phyloP scores from a whole-genome alignment of 805 yeast genomes.

The Lachancea nothofagi region DNA sequence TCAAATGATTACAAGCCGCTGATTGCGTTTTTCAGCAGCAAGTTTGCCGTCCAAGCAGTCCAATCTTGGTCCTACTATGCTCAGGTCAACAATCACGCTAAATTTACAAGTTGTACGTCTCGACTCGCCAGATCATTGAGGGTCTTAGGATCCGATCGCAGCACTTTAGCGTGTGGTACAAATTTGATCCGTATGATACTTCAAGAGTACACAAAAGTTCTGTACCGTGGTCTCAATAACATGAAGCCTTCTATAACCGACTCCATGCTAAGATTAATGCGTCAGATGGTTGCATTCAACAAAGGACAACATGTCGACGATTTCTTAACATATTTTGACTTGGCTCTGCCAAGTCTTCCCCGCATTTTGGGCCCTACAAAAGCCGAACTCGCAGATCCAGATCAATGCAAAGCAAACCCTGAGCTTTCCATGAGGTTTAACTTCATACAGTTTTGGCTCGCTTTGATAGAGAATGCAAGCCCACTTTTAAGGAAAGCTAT shows the following conservation, averaged over 20 bases:
- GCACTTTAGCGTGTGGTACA: conserved; percentile 20
- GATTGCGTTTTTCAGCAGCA: conserved; percentile 32
- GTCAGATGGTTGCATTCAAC: conserved; percentile 44
- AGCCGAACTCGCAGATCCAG: conserved; percentile 39
- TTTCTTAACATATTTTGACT: conserved; percentile 62
- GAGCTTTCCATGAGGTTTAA: conserved; percentile 48
- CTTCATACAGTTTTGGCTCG: conserved; percentile 58
- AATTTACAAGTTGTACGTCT: conserved; percentile 41
- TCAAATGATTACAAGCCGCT: conserved; percentile 25
- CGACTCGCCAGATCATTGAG: conserved; percentile 37
- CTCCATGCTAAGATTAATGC: conserved; percentile 55
- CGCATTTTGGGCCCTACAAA: conserved; percentile 53
- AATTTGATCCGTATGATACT: conserved; percentile 44
- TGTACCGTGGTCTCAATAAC: conserved; percentile 62
- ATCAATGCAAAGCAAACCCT: conserved; percentile 31
- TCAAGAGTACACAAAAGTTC: conserved; percentile 49
- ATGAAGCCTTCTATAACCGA: conserved; percentile 53
- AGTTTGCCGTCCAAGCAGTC: conserved; percentile 34
- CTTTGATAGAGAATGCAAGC: conserved; percentile 44
- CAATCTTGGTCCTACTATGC: conserved; percentile 47
- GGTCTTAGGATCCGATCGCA: conserved; percentile 16
- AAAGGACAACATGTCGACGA: conserved; percentile 49
- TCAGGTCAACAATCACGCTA: conserved; percentile 46
- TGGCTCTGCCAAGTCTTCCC: conserved; percentile 54
- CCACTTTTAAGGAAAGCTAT: conserved; percentile 61